Percentiles rank a stretch among this genome's conserved stretches.
phyloP scores from a whole-genome alignment of 495 filamentous ascomycete genomes.

The Neurospora sp. region DNA sequence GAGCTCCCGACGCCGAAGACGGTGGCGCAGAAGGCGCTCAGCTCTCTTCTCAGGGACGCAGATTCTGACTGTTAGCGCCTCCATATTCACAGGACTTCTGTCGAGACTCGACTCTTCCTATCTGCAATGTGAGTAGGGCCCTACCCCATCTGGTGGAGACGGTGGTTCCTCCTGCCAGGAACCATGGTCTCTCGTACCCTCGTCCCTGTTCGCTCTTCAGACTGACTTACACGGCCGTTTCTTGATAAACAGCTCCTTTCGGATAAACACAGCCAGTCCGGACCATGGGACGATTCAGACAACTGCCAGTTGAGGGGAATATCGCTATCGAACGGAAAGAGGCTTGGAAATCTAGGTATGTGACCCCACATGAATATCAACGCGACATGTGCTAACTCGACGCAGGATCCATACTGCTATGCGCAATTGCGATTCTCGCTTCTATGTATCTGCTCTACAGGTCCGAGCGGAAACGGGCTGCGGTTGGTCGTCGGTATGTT shows the following conservation, averaged over 20 bases:
- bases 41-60: not conserved
- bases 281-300: conserved; percentile 31
- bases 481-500: conserved; percentile 80
- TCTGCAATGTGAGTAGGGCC: conserved; percentile 77
- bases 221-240: conserved; percentile 11
- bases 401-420: conserved; percentile 82
- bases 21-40: not conserved
- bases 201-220: conserved; percentile 3
- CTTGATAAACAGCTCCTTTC: conserved; percentile 32
- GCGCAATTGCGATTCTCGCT: conserved; percentile 61
- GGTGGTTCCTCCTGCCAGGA: not conserved
- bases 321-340: conserved; percentile 45
- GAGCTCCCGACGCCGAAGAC: conserved; percentile 27
- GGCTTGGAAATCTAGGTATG: conserved; percentile 81
- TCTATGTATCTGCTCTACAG: conserved; percentile 58
- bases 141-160: not conserved
- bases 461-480: conserved; percentile 88
- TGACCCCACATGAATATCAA: conserved; percentile 8
- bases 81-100: conserved; percentile 65
- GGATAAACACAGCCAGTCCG: conserved; percentile 29
- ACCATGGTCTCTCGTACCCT: not conserved
- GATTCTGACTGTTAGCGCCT: not conserved
- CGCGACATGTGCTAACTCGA: conserved; percentile 5
- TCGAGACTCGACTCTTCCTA: conserved; percentile 87
- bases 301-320: conserved; percentile 71